Conservation (phyloP, 2,329 filamentous ascomycete species). For the Paraphaeosphaeria sporulosa region DNA sequence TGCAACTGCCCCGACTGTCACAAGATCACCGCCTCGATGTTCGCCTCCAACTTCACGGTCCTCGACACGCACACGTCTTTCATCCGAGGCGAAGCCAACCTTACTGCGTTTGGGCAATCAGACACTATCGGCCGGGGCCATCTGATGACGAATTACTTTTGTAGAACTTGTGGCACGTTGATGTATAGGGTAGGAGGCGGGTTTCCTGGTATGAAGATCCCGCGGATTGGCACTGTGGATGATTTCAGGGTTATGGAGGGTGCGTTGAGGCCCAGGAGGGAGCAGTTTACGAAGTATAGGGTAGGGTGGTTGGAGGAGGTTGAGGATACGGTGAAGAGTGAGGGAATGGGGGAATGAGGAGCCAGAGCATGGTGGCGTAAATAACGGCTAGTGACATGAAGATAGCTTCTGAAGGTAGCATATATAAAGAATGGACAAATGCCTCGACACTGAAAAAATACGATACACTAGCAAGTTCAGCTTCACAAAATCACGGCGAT, state of each 20-base stretch:
- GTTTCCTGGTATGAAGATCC: conserved; percentile 57
- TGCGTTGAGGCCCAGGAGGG: conserved; percentile 61
- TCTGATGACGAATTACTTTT: conserved; percentile 70
- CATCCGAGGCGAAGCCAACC: conserved; percentile 59
- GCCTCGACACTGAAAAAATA: not conserved
- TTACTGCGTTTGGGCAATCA: conserved; percentile 51
- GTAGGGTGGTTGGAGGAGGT: conserved; percentile 57
- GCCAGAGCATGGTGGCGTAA: no score
- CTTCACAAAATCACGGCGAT: not conserved
- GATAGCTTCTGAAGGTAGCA: not conserved
- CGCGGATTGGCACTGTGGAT: conserved; percentile 68
- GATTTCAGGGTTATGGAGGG: conserved; percentile 67
- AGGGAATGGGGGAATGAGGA: not conserved
- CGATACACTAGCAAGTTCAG: not conserved
- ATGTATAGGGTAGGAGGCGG: conserved; percentile 63
- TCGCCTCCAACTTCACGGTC: conserved; percentile 64
- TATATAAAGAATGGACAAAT: not conserved
- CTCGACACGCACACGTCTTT: conserved; percentile 55
- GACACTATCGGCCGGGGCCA: conserved; percentile 51
- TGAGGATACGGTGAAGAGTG: not conserved
- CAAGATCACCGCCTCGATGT: conserved; percentile 69
- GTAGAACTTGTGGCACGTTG: conserved; percentile 64
- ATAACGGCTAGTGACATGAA: not conserved
- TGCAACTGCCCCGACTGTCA: conserved; percentile 69
- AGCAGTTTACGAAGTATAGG: conserved; percentile 62